A percentile compares a stretch with the other conserved stretches of the same genome.
These are phyloP conservation scores for Taiozyma onychis DNA, from an alignment of 1,139 yeast genomes.

Conservation along the genomic window DNA sequence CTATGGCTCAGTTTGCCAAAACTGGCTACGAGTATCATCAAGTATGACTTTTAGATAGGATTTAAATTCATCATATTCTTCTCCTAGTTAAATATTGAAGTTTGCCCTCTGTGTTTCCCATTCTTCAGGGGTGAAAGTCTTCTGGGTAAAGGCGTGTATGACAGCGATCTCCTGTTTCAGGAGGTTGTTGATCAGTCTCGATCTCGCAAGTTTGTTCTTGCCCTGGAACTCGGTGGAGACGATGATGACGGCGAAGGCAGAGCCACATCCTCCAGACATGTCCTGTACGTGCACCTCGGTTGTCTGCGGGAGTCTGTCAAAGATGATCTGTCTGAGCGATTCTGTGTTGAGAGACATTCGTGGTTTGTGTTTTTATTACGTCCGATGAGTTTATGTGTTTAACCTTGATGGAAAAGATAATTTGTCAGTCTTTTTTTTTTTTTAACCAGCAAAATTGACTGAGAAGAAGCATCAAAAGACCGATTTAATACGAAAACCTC, in stretches of 20 bases:
- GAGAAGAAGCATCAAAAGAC: too few relatives aligned
- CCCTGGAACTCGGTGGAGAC: conserved; percentile 75
- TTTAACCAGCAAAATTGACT: background rate
- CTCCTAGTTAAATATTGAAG: background rate
- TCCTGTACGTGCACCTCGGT: conserved; percentile 52
- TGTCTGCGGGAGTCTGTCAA: conserved; percentile 43
- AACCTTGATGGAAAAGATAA: background rate
- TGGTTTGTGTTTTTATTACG: background rate
- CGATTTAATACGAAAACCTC: too few relatives aligned
- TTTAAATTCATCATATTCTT: background rate
- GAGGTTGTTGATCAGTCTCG: conserved; percentile 74
- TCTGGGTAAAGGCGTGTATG: conserved; percentile 95
- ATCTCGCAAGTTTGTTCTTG: conserved; percentile 81
- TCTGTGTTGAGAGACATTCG: conserved; percentile 24
- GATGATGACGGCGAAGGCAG: conserved; percentile 78
- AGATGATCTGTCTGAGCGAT: conserved; percentile 39
- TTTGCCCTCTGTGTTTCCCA: conserved; percentile 37
- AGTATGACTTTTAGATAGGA: conserved; percentile 7
- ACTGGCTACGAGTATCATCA: conserved; percentile 12
- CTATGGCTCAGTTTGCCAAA: conserved; percentile 29
- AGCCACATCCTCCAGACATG: conserved; percentile 79
- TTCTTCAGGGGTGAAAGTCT: conserved; percentile 69
- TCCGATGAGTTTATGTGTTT: too few relatives aligned
- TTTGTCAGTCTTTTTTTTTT: background rate
- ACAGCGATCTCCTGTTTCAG: conserved; percentile 76